phyloP scores from a whole-genome alignment of 2,329 filamentous ascomycete species.

The Penicillium sp. region DNA sequence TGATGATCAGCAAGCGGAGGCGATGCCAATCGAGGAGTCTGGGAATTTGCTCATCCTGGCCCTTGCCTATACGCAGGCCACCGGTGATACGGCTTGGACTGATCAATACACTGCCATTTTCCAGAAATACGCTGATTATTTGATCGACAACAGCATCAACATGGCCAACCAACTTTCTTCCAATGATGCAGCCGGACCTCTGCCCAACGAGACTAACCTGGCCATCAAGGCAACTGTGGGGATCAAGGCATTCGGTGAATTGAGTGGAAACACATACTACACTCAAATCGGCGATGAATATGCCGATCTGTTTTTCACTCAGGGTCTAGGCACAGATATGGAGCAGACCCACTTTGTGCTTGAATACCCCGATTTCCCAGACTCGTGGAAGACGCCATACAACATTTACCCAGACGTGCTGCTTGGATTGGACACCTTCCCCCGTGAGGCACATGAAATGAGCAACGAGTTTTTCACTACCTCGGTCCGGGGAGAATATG shows the following conservation, averaged over 20 bases:
- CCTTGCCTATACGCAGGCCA: conserved; percentile 40
- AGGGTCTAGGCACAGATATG: conserved; percentile 37
- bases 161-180: conserved; percentile 44
- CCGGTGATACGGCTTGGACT: conserved; percentile 40
- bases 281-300: conserved; percentile 36
- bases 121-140: conserved; percentile 43
- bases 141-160: conserved; percentile 41
- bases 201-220: conserved; percentile 49
- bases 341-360: conserved; percentile 42
- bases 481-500: conserved; percentile 35
- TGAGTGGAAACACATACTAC: conserved; percentile 40
- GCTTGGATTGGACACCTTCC: conserved; percentile 41
- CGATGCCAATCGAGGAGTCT: conserved; percentile 46
- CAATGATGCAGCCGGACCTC: conserved; percentile 43
- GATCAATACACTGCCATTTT: conserved; percentile 37
- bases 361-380: conserved; percentile 36
- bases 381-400: conserved; percentile 41
- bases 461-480: conserved; percentile 36
- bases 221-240: conserved; percentile 51
- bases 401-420: conserved; percentile 46
- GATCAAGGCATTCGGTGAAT: conserved; percentile 45
- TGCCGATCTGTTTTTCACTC: conserved; percentile 35
- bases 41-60: conserved; percentile 43
- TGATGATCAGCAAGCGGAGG: conserved; percentile 39
- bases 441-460: conserved; percentile 36